Evolutionary conservation across 163 green algal genomes (phyloP).

Genomic region (Scenedesmus sp.): DNA sequence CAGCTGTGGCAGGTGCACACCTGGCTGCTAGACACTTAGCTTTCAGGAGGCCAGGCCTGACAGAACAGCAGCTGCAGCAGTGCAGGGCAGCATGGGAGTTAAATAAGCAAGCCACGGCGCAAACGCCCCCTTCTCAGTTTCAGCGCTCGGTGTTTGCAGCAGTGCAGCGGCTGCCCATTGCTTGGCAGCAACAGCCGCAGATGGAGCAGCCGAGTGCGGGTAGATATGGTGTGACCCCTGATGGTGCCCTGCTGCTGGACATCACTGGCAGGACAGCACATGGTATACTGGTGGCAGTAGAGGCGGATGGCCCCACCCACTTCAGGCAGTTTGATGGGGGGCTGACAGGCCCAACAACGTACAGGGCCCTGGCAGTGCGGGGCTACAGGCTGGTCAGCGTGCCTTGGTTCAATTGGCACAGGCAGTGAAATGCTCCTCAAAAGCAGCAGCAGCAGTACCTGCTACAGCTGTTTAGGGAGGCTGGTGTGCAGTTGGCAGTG

Average conservation of each 20-base stretch:
- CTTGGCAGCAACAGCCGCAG: neutral
- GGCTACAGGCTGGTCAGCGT: slow-evolving; percentile 19
- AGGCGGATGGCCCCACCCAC: slow-evolving; percentile 17
- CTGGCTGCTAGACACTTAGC: neutral
- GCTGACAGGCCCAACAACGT: neutral
- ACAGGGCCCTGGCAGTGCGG: slow-evolving; percentile 17
- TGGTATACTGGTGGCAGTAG: neutral
- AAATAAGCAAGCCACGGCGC: neutral
- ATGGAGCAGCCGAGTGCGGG: neutral
- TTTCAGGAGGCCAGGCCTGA: neutral
- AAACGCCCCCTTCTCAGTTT: neutral
- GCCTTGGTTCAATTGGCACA: neutral
- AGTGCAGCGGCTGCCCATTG: slow-evolving; percentile 1
- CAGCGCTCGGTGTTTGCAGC: slow-evolving; percentile 11
- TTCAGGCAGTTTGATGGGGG: neutral
- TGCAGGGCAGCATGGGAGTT: neutral
- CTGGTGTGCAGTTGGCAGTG: neutral
- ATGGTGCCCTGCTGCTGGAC: neutral
- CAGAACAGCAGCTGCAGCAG: slow-evolving; percentile 14
- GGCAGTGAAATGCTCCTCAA: neutral
- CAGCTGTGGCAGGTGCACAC: slow-evolving; percentile 5
- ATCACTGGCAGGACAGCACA: neutral
- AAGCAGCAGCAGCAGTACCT: neutral
- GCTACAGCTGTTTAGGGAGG: neutral
- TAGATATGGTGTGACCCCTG: neutral